Base-by-base conservation (phyloP, 2,329 filamentous ascomycete genomes). In the Hypoxylon sp. region DNA sequence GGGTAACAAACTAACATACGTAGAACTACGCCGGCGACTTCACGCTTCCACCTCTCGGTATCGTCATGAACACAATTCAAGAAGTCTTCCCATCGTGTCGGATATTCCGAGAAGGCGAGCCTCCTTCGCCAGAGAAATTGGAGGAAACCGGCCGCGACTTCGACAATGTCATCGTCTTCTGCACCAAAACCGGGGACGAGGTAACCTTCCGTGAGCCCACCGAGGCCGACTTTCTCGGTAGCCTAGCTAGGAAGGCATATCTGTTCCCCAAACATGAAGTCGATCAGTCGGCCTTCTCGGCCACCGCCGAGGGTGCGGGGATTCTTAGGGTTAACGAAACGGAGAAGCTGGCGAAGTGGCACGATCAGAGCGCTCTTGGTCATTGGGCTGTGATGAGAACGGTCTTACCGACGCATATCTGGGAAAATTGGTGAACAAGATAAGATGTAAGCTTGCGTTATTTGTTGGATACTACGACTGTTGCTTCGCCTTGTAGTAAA, bases 121-220 rank as follows among this genome's bases (percentile, higher is more conserved):
- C 78, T 1, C 72, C 77, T 2, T 75, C 82, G 3, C 71, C 73
- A 1, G 72, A 75, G 16, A 72, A 75, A 5, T 70, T 82, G 15
- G 75, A 77, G 25, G 67, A 74, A 30, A 71, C 76, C 12, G 77
- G 75, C 2, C 73, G 75, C 19, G 90, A 96, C 67, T 97, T 97
- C 70, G 90, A 91, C 68, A 99, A 99, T 75, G 91, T 97, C 82
- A 89, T 97, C 35, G 85, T 97, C 53, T 97, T 97, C 75, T 99
- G 94, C 78, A 86, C 83, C 51, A 93, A 91, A 72, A 50, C 56
- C 16, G 64, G 64, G 2, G 63, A 73, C 0, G 49, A 57, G 19
- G 19, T 91, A 26, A 74, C 67, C 0, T 97, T 97, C 75, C 81
- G 92, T 8, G 65, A 76, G 11, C 82, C 91, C 0, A 75, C 72